Evolutionary conservation across 1,139 yeast genomes (phyloP).

Genomic region (Lodderomyces oxycetoniae): DNA sequence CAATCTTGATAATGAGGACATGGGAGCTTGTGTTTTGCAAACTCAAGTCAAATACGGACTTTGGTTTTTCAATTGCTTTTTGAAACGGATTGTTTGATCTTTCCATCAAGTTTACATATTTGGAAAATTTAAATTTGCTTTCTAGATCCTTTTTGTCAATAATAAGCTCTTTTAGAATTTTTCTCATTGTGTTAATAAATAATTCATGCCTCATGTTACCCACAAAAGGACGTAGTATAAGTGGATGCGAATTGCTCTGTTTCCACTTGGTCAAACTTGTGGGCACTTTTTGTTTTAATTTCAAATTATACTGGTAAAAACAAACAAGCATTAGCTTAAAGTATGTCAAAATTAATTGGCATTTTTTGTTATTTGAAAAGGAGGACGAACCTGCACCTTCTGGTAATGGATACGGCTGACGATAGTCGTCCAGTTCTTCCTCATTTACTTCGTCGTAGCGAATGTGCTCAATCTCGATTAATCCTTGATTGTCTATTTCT

Average conservation of each 20-base stretch:
- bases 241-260: constrained; percentile 43
- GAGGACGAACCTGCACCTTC: constrained; percentile 27
- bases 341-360: constrained; percentile 49
- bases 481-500: constrained; percentile 67
- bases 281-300: constrained; percentile 43
- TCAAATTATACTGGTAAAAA: constrained; percentile 50
- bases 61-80: constrained; percentile 37
- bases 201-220: constrained; percentile 66
- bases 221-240: constrained; percentile 60
- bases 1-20: constrained; percentile 26
- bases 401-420: constrained; percentile 15
- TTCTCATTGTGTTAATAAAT: constrained; percentile 38
- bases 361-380: constrained; percentile 36
- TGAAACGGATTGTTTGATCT: constrained; percentile 31
- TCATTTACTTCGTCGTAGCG: constrained; percentile 44
- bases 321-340: constrained; percentile 60
- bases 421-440: constrained; percentile 32
- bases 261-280: constrained; percentile 51
- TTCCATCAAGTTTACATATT: constrained; percentile 19
- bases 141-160: constrained; percentile 15
- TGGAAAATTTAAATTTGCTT: constrained; percentile 19
- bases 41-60: constrained; percentile 22
- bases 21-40: constrained; percentile 14
- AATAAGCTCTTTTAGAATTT: constrained; percentile 34
- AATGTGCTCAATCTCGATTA: constrained; percentile 65